phyloP scores from a whole-genome alignment of 2,329 filamentous ascomycete genomes.

The Tolypocladium tundrense region DNA sequence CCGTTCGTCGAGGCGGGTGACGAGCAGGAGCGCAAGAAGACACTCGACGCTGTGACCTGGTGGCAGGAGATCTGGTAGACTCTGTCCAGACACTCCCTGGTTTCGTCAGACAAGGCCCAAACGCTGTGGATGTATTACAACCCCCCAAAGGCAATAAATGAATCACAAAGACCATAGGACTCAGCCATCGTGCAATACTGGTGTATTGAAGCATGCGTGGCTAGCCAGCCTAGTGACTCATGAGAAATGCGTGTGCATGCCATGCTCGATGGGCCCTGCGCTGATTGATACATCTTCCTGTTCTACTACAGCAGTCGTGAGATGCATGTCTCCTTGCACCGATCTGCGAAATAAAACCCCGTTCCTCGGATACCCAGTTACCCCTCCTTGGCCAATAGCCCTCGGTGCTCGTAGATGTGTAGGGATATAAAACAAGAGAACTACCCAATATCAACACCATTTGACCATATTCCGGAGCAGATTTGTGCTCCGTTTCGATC shows the following conservation, averaged over 20 bases:
- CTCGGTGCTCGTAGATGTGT: background rate
- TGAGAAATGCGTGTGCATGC: background rate
- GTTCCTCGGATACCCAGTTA: background rate
- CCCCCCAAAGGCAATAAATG: too few species aligned
- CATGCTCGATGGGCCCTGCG: background rate
- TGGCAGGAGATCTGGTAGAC: constrained; percentile 52
- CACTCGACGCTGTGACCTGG: constrained; percentile 27
- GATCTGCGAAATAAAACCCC: background rate
- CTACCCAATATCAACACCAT: background rate
- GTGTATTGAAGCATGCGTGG: too few species aligned
- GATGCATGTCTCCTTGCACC: background rate
- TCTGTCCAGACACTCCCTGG: background rate
- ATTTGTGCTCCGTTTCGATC: background rate
- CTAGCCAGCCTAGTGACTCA: background rate
- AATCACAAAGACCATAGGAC: too few species aligned
- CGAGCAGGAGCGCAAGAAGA: constrained; percentile 27
- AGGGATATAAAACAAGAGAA: background rate
- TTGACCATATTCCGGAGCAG: background rate
- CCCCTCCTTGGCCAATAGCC: background rate
- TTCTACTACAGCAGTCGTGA: background rate
- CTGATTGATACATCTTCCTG: background rate
- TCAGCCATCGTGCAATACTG: background rate
- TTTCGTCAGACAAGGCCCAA: background rate
- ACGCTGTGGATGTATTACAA: background rate
- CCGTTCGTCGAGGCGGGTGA: constrained; percentile 29